Evolutionary conservation across 1,139 yeast genomes (phyloP).

Genomic region (Yamadazyma songkhlaensis): DNA sequence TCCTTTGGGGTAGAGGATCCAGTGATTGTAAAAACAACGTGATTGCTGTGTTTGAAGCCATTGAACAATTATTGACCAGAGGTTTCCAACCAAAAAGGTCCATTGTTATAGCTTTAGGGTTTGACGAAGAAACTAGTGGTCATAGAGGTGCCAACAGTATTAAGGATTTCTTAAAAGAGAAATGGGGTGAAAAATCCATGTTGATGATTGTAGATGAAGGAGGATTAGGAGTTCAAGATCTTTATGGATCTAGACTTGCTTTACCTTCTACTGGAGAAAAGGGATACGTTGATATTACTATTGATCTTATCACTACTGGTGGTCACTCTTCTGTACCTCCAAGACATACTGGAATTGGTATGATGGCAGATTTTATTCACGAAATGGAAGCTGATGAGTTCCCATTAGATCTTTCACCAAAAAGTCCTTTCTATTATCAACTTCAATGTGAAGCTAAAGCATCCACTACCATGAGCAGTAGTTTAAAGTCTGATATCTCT

Average conservation of each 20-base stretch:
- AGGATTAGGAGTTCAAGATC: constrained; percentile 26
- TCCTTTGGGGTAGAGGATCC: constrained; percentile 44
- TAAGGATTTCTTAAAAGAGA: constrained; percentile 24
- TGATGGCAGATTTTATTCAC: constrained; percentile 37
- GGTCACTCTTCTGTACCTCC: constrained; percentile 53
- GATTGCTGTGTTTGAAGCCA: constrained; percentile 39
- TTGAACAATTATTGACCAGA: constrained; percentile 37
- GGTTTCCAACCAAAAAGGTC: constrained; percentile 40
- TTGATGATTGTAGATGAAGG: constrained; percentile 49
- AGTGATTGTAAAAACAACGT: constrained; percentile 47
- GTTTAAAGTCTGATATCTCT: constrained; percentile 34
- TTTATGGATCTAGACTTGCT: constrained; percentile 49
- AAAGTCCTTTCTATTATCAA: constrained; percentile 41
- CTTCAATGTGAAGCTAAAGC: constrained; percentile 47
- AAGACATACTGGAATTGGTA: constrained; percentile 46
- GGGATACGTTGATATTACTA: constrained; percentile 38
- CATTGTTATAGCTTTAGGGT: constrained; percentile 44
- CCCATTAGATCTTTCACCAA: constrained; percentile 31
- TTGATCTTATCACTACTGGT: constrained; percentile 42
- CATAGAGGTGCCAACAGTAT: constrained; percentile 36
- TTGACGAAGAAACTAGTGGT: constrained; percentile 48
- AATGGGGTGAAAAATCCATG: constrained; percentile 40
- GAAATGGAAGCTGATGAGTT: constrained; percentile 36
- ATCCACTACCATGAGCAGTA: constrained; percentile 23
- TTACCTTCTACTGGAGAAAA: constrained; percentile 53